phyloP scores from a whole-genome alignment of 345 rosid genomes.

The Arabis alpina region DNA sequence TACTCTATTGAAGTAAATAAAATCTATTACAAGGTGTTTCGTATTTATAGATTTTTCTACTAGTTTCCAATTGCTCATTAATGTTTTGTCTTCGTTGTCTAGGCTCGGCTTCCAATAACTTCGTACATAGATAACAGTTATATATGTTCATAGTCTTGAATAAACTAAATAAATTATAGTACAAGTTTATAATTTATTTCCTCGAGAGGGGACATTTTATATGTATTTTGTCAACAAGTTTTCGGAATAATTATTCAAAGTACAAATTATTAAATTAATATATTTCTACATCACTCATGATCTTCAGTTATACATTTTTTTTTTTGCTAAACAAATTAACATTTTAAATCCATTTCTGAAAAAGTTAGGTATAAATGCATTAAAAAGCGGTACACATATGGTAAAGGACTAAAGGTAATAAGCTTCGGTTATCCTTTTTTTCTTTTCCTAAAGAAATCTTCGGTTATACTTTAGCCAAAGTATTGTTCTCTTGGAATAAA shows the following conservation, averaged over 20 bases:
- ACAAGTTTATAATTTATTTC: conserved; percentile 3
- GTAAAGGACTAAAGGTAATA: too few relatives aligned
- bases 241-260: neutral
- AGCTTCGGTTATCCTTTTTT: too few relatives aligned
- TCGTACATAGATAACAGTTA: conserved; percentile 20
- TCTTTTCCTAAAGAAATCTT: too few relatives aligned
- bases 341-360: too few relatives aligned
- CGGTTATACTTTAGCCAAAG: too few relatives aligned
- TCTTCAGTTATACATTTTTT: too few relatives aligned
- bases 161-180: neutral
- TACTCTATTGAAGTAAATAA: conserved; percentile 26
- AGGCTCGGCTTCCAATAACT: conserved; percentile 26
- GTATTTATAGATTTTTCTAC: conserved; percentile 23
- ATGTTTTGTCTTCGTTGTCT: conserved; percentile 13
- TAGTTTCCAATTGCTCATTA: conserved; percentile 9
- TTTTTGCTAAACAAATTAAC: neutral
- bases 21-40: neutral
- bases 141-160: conserved; percentile 7
- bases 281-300: too few relatives aligned
- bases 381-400: too few relatives aligned
- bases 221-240: neutral
- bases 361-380: too few relatives aligned
- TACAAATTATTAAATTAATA: too few relatives aligned
- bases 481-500: too few relatives aligned
- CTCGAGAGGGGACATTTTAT: conserved; percentile 9